Base-by-base conservation (phyloP, 1,139 yeast species). In the Sugiyamaella sp. region DNA sequence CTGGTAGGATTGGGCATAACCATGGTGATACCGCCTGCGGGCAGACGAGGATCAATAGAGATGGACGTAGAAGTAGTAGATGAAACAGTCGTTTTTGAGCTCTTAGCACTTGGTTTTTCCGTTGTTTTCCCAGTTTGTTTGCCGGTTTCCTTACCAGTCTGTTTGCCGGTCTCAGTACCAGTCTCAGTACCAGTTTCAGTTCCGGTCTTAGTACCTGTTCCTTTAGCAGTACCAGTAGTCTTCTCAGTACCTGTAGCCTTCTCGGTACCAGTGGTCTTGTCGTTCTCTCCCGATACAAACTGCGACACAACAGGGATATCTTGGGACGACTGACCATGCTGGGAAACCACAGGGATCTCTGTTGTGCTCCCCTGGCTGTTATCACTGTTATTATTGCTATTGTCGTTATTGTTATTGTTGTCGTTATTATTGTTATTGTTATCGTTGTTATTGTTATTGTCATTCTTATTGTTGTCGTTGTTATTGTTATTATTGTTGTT, bases 1-100 rank as follows among this genome's bases (percentile, higher is more conserved):
- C 62, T 64, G 9, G 74, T 70, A 3, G 72, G 57, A 2, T 61
- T 64, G 0, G 77, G 77, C 8, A 71, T 64, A 8, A 61, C 44
- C 57, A 74, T 54, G 3, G 70, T 56, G 12, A 73, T 61, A 0
- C 71, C 71, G 2, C 77, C 77, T 0, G 75, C 70, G 0, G 76
- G 72, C 10, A 62, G 57, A 4, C 61, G 58, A 4, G 74, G 68
- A 49, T 71, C 63, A 39, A 72, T 65, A 17, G 73, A 69, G 21
- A 60, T 64, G 12, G 62, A 41, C 9, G 46, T 40, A 3, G 51
- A 40, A 8, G 40, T 48, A 27, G 42, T 48, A 4, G 51, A 40
- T 4, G 46, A 19, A 4, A 33, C 25, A n/a, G 50, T 38, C 9
- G 3, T 21, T 12, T 29, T 29, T 29, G 35, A 29, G 14, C 14